Evolutionary conservation across 75 land plant genomes (phyloP).

Genomic region (Ceratopteris richardii): DNA sequence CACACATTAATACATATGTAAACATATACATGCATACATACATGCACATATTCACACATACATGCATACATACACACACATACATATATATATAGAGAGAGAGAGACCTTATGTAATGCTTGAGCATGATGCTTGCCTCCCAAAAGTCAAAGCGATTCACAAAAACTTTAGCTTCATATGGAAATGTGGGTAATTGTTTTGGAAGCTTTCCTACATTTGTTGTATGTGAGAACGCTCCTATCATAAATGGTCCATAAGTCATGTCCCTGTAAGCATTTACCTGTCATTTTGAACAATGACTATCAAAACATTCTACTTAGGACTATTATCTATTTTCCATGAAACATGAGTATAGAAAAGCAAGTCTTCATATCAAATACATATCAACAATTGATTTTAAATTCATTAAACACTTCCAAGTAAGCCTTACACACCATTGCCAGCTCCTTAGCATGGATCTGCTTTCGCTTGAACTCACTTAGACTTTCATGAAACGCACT

Average conservation of each 20-base stretch:
- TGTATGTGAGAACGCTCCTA: slow-evolving; percentile 92
- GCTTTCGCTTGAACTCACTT: slow-evolving; percentile 36
- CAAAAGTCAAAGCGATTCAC: slow-evolving; percentile 55
- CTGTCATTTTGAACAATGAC: slow-evolving; percentile 22
- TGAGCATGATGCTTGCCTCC: slow-evolving; percentile 69
- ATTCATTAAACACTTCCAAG: too few relatives aligned
- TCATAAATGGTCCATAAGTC: slow-evolving; percentile 78
- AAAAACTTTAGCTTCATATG: slow-evolving; percentile 53
- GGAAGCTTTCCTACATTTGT: slow-evolving; percentile 91
- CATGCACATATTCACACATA: too few relatives aligned
- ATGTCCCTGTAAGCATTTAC: slow-evolving; percentile 84
- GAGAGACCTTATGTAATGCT: slow-evolving; percentile 73
- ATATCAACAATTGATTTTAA: too few relatives aligned
- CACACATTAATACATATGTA: too few relatives aligned
- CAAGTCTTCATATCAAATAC: background rate
- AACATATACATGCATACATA: too few relatives aligned
- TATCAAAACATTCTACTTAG: background rate
- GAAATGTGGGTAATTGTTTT: slow-evolving; percentile 74
- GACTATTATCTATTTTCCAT: background rate
- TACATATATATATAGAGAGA: background rate
- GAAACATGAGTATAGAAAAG: background rate
- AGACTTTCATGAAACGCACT: slow-evolving; percentile 57
- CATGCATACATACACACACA: too few relatives aligned
- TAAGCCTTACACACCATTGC: slow-evolving; percentile 46
- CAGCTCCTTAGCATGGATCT: slow-evolving; percentile 77